Percentiles rank a stretch among this genome's conserved stretches.
phyloP scores from a whole-genome alignment of 371 early-diverging fungal species.

The Aphelidium insulamus region DNA sequence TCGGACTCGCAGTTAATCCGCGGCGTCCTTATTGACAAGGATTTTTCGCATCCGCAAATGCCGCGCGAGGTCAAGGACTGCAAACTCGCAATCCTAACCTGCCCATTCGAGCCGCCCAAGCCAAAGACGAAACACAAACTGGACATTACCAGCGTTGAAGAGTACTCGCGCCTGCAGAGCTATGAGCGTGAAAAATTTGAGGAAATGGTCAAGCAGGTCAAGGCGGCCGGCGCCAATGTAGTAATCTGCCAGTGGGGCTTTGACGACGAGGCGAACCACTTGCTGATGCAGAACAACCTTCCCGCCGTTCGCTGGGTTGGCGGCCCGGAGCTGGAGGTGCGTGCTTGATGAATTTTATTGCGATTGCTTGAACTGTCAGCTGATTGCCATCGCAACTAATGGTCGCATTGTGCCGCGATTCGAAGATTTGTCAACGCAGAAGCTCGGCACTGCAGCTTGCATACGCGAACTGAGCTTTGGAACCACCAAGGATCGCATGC shows the following conservation, averaged over 20 bases:
- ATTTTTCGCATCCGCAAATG: constrained; percentile 99
- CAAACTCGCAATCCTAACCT: constrained; percentile 95
- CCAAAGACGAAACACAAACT: constrained; percentile 99
- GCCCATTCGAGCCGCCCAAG: constrained; percentile 99
- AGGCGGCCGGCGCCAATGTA: constrained; percentile 90
- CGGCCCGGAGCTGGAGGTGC: constrained; percentile 93
- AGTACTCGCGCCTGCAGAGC: constrained; percentile 82
- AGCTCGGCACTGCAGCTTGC: constrained; percentile 83
- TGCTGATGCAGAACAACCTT: constrained; percentile 91
- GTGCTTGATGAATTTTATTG: neutral
- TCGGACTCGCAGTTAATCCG: constrained; percentile 81
- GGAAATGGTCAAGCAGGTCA: constrained; percentile 92
- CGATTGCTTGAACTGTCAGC: constrained; percentile 10
- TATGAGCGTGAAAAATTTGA: constrained; percentile 94
- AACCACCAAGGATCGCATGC: constrained; percentile 95
- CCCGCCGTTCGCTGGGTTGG: constrained; percentile 99
- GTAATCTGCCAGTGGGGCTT: constrained; percentile 99
- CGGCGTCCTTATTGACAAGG: constrained; percentile 98
- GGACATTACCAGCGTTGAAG: constrained; percentile 91
- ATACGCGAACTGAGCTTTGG: constrained; percentile 92
- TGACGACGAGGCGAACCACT: constrained; percentile 99
- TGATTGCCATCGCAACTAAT: constrained; percentile 97
- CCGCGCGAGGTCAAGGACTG: constrained; percentile 85
- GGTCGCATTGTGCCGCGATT: constrained; percentile 98
- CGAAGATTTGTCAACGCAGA: constrained; percentile 75